Conservation (phyloP, 805 yeast species). For the Saccharomyces kudriavzevii region DNA sequence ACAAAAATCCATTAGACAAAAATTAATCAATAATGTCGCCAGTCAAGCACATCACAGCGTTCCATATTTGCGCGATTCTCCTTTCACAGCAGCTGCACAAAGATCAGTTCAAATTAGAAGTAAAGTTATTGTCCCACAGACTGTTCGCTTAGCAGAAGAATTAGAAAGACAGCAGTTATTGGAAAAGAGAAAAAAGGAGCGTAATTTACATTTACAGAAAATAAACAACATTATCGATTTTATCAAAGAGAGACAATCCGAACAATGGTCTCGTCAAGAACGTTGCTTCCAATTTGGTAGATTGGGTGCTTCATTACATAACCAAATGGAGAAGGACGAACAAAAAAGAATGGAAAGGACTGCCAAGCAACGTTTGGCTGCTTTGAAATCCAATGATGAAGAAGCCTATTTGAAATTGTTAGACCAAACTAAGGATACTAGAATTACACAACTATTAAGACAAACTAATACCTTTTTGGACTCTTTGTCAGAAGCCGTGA, state of each 20-base stretch:
- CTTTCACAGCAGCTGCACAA: conserved; percentile 57
- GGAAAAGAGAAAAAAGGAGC: conserved; percentile 48
- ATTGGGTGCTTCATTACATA: conserved; percentile 20
- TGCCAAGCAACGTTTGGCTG: conserved; percentile 83
- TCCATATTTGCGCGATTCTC: conserved; percentile 43
- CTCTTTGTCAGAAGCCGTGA: conserved; percentile 70
- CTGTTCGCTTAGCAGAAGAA: conserved; percentile 68
- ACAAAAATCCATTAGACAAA: conserved; percentile 63
- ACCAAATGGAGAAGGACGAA: conserved; percentile 60
- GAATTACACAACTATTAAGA: conserved; percentile 73
- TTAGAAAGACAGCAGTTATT: conserved; percentile 62
- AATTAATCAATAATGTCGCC: conserved; percentile 44
- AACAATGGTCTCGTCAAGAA: conserved; percentile 17
- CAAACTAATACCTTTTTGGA: conserved; percentile 76
- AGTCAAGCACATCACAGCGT: conserved; percentile 49
- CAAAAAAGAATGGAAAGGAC: conserved; percentile 65
- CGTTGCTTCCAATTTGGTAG: conserved; percentile 28
- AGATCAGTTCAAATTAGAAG: conserved; percentile 61
- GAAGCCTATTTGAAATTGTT: conserved; percentile 77
- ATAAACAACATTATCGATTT: conserved; percentile 34
- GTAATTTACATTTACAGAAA: conserved; percentile 42
- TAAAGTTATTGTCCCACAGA: conserved; percentile 63
- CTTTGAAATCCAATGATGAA: conserved; percentile 79
- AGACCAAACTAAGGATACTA: conserved; percentile 80
- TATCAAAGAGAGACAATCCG: conserved; percentile 25